phyloP scores from a whole-genome alignment of 2,329 filamentous ascomycete species.

The Claviceps capensis region DNA sequence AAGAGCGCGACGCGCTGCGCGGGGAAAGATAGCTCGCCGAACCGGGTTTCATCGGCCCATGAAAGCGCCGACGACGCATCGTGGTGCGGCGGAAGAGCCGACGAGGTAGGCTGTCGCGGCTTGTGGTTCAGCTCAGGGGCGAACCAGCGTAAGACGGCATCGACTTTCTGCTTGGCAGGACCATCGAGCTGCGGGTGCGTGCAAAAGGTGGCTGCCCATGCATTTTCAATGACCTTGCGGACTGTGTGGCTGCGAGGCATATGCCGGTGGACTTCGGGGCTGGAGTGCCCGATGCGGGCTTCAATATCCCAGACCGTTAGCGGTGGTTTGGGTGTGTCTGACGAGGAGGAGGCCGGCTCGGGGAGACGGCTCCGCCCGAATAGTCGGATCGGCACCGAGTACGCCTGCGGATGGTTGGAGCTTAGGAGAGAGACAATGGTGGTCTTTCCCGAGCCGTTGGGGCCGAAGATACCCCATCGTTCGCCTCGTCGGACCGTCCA shows the following conservation, averaged over 20 bases:
- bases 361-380: constrained; percentile 76
- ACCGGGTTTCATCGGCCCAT: constrained; percentile 56
- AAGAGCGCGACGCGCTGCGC: constrained; percentile 78
- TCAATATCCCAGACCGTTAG: constrained; percentile 92
- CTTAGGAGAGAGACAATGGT: constrained; percentile 85
- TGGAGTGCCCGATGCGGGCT: constrained; percentile 78
- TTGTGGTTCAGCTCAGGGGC: constrained; percentile 58
- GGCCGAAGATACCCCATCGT: constrained; percentile 84
- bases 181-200: constrained; percentile 51
- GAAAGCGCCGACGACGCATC: constrained; percentile 15
- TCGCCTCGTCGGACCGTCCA: constrained; percentile 78
- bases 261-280: constrained; percentile 85
- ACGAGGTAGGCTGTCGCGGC: background rate
- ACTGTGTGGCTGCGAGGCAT: constrained; percentile 70
- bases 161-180: constrained; percentile 44
- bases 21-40: constrained; percentile 65
- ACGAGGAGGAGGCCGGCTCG: constrained; percentile 40
- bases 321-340: constrained; percentile 32
- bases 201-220: constrained; percentile 81
- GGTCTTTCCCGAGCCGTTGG: constrained; percentile 92
- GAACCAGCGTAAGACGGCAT: constrained; percentile 64
- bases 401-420: constrained; percentile 91
- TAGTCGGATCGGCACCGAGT: constrained; percentile 72
- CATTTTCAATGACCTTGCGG: constrained; percentile 64
- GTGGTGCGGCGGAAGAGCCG: background rate